Evolutionary conservation across 2,329 filamentous ascomycete species (phyloP).

Genomic region (Knufia petricola): DNA sequence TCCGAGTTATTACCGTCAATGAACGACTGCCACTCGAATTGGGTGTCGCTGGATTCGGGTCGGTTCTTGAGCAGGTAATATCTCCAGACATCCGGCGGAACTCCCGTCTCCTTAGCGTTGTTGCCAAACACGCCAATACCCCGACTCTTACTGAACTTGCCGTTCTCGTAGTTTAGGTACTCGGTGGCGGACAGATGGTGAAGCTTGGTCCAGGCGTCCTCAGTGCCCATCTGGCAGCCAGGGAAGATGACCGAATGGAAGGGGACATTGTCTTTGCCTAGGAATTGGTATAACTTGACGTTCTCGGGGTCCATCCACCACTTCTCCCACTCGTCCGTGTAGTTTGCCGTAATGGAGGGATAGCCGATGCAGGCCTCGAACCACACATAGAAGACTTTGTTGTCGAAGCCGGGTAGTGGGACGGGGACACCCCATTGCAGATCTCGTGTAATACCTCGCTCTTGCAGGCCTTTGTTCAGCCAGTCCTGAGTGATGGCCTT

Average conservation of each 20-base stretch:
- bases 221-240: constrained; percentile 71
- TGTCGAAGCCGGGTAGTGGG: constrained; percentile 51
- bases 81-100: constrained; percentile 81
- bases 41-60: constrained; percentile 75
- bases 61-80: constrained; percentile 82
- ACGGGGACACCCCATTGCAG: constrained; percentile 75
- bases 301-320: constrained; percentile 91
- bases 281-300: constrained; percentile 85
- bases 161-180: constrained; percentile 77
- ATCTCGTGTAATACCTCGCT: constrained; percentile 83
- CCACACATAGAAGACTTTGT: constrained; percentile 87
- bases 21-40: constrained; percentile 84
- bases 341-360: constrained; percentile 85
- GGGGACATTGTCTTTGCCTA: constrained; percentile 83
- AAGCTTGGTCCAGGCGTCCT: constrained; percentile 79
- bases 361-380: constrained; percentile 92
- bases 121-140: constrained; percentile 87
- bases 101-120: constrained; percentile 75
- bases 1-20: constrained; percentile 81
- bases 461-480: constrained; percentile 66
- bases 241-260: constrained; percentile 93
- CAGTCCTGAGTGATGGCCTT: constrained; percentile 37
- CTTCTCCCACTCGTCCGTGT: constrained; percentile 80
- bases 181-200: constrained; percentile 84
- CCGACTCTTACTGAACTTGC: constrained; percentile 88